Evolutionary conservation across 768 basidiomycete species (phyloP).

Genomic region (Lactarius quietus): DNA sequence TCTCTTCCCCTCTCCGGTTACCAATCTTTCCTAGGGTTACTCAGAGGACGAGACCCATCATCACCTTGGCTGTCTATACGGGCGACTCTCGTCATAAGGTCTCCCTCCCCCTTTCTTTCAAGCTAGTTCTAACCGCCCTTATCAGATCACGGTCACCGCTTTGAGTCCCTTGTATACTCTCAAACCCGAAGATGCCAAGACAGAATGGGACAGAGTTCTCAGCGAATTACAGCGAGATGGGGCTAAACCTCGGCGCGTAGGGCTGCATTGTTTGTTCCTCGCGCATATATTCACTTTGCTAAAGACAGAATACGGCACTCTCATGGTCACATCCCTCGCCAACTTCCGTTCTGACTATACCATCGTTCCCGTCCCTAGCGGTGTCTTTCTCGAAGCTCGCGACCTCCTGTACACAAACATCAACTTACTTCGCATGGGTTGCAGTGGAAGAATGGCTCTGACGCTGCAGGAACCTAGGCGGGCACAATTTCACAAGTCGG

Average conservation of each 20-base stretch:
- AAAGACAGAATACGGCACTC: conserved; percentile 60
- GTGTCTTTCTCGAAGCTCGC: conserved; percentile 57
- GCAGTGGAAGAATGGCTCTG: conserved; percentile 72
- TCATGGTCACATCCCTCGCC: conserved; percentile 82
- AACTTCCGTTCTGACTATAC: conserved; percentile 87
- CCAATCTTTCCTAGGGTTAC: conserved; percentile 49
- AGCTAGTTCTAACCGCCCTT: not conserved
- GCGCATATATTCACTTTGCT: not conserved
- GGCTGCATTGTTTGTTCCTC: conserved; percentile 19
- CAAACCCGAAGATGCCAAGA: conserved; percentile 42
- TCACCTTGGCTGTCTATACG: conserved; percentile 71
- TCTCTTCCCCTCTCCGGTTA: not conserved
- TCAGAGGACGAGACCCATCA: conserved; percentile 55
- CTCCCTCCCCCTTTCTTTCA: not conserved
- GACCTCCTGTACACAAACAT: conserved; percentile 79
- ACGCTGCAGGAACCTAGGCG: conserved; percentile 75
- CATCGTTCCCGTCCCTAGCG: conserved; percentile 73
- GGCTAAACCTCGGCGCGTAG: conserved; percentile 67
- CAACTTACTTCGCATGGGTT: conserved; percentile 79
- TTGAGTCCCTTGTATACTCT: conserved; percentile 46
- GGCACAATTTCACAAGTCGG: conserved; percentile 22
- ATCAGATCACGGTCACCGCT: conserved; percentile 57
- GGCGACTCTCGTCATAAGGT: conserved; percentile 69
- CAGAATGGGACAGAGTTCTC: conserved; percentile 59
- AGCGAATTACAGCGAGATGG: conserved; percentile 62